Base-by-base conservation (phyloP, 2,329 filamentous ascomycete genomes). In the Microdochium paspali region DNA sequence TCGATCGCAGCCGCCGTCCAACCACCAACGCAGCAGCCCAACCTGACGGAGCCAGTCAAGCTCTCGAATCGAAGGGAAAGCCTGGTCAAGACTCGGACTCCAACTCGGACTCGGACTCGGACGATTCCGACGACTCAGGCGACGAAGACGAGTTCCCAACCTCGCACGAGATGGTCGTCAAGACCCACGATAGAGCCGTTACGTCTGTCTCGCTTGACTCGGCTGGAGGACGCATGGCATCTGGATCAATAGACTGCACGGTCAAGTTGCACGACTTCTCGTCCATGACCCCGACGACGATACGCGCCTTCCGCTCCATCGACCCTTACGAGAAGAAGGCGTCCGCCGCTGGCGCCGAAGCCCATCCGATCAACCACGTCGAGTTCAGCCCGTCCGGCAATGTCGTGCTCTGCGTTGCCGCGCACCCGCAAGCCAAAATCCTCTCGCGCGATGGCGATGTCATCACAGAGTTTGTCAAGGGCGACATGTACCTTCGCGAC, bases 401-500 rank as follows among this genome's bases (percentile, higher is more conserved):
- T 52, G 81, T 86, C 51, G 82, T 98, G 50, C 79, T 98, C 28
- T 94, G 93, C 56, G 75, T 97, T 42, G 86, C 90, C 7, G 90
- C 91, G 6, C 87, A 91, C 35, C 84, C 91, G 2, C 91, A 97
- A 64, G 88, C 91, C 12, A 90, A 90, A 64, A 82, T 98, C 23
- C 76, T 97, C 63, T 87, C 81, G 57, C 82, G 93, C 58, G 91
- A 98, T 68, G 93, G 93, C 32, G 88, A 94, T 42, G 76, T 86
- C 7, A 58, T 94, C 44, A 84, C 85, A 1, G 90, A 96, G 60
- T 97, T 95, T 54, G 85, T 90, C 56, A 98, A 98, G 68, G 93
- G 93, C 43, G 93, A 98, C 63, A 97, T 97, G 90, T 98, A 98
- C 59, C 70, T 98, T 54, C 80, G 91, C 47, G 93, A 98, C 64